Conservation (phyloP, 2,329 filamentous ascomycete genomes). For the Aplosporella prunicola region DNA sequence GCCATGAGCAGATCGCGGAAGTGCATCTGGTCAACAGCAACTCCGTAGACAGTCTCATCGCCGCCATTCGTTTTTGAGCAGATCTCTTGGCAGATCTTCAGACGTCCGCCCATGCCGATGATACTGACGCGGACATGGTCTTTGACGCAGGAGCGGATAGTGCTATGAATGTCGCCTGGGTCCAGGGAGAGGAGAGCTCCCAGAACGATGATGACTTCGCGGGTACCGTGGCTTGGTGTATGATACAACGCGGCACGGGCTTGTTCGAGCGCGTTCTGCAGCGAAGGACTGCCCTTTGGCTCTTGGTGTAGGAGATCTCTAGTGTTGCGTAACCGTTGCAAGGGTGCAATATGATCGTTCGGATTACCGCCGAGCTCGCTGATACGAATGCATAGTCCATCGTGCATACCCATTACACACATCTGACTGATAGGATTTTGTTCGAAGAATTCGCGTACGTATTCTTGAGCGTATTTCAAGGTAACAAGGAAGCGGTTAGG, state of each 20-base stretch:
- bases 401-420: slow-evolving; percentile 84
- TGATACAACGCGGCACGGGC: slow-evolving; percentile 85
- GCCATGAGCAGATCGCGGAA: slow-evolving; percentile 83
- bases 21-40: slow-evolving; percentile 79
- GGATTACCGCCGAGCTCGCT: slow-evolving; percentile 90
- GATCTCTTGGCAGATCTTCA: slow-evolving; percentile 85
- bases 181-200: slow-evolving; percentile 85
- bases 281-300: slow-evolving; percentile 41
- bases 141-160: slow-evolving; percentile 65
- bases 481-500: slow-evolving; percentile 78
- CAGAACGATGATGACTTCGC: slow-evolving; percentile 86
- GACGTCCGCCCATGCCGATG: slow-evolving; percentile 81
- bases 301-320: slow-evolving; percentile 57
- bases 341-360: slow-evolving; percentile 70
- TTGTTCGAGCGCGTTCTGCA: slow-evolving; percentile 97
- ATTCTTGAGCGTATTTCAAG: slow-evolving; percentile 73
- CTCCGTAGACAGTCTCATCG: slow-evolving; percentile 64
- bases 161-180: slow-evolving; percentile 90
- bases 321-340: slow-evolving; percentile 54
- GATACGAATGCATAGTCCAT: slow-evolving; percentile 76
- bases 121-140: slow-evolving; percentile 83
- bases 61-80: slow-evolving; percentile 80
- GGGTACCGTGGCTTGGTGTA: slow-evolving; percentile 83
- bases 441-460: slow-evolving; percentile 92
- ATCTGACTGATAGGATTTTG: slow-evolving; percentile 98